Percentiles rank a stretch among this genome's conserved stretches.
These are phyloP conservation scores for Myxozyma kluyveri DNA, from an alignment of 805 yeast genomes.

Conservation along the genomic window DNA sequence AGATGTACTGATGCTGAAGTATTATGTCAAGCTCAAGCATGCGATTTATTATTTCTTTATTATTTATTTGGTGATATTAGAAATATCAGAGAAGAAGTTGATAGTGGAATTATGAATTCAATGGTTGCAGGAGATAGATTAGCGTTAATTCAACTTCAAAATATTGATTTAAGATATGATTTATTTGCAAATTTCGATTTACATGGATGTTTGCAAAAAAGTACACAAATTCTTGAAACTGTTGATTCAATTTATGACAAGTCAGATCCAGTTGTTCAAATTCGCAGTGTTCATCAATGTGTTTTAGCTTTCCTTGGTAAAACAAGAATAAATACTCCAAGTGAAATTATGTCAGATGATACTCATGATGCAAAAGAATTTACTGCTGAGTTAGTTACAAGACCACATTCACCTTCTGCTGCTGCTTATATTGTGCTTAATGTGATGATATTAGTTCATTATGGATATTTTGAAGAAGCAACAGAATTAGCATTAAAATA, in stretches of 20 bases:
- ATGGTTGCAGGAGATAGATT: constrained; percentile 24
- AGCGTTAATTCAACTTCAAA: constrained; percentile 17
- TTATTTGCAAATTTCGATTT: constrained; percentile 9
- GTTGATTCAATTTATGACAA: constrained; percentile 7
- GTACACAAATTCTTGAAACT: not conserved
- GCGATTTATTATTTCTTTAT: constrained; percentile 9
- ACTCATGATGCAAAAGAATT: constrained; percentile 20
- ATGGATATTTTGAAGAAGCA: constrained; percentile 16
- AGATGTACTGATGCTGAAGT: constrained; percentile 3
- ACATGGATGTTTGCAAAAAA: not conserved
- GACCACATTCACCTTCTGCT: constrained; percentile 11
- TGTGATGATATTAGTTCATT: constrained; percentile 16
- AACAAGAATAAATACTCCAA: constrained; percentile 3
- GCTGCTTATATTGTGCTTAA: constrained; percentile 6
- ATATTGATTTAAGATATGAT: constrained; percentile 6
- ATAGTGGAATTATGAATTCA: constrained; percentile 7
- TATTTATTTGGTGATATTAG: constrained; percentile 4
- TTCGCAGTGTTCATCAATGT: constrained; percentile 13
- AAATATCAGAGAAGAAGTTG: not conserved
- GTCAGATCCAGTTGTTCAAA: constrained; percentile 11
- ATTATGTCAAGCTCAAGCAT: constrained; percentile 11
- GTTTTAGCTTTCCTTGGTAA: constrained; percentile 8
- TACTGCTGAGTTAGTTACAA: constrained; percentile 1
- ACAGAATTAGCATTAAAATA: constrained; percentile 7
- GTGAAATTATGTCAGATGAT: constrained; percentile 14